Evolutionary conservation across 192 early-diverging fungal species (phyloP).

Genomic region (Kappamyces sp.): DNA sequence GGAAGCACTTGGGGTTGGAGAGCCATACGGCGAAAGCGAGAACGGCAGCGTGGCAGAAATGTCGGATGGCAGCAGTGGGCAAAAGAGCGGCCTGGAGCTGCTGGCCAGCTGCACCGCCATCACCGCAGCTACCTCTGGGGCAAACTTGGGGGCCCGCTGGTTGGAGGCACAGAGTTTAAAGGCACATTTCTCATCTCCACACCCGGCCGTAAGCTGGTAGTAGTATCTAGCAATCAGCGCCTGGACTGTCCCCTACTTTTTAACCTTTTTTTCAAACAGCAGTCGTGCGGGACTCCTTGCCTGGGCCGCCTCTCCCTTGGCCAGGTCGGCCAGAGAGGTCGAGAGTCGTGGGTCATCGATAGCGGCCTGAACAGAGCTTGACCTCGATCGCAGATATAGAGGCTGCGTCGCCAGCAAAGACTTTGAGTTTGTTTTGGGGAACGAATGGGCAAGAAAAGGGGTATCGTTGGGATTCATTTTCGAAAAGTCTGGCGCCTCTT

Average conservation of each 20-base stretch:
- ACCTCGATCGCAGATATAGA: background rate
- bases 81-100: constrained; percentile 27
- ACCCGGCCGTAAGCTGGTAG: constrained; percentile 46
- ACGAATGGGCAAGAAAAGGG: background rate
- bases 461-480: no score
- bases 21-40: constrained; percentile 11
- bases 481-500: no score
- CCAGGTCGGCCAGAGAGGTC: constrained; percentile 2
- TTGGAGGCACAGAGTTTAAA: constrained; percentile 41
- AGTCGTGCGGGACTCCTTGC: constrained; percentile 6
- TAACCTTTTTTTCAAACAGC: constrained; percentile 21
- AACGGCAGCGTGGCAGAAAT: background rate
- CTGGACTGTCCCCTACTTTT: constrained; percentile 3
- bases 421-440: background rate
- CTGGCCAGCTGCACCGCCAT: constrained; percentile 49
- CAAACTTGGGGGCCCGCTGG: constrained; percentile 24
- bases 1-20: constrained; percentile 1
- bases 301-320: background rate
- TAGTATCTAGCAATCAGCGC: constrained; percentile 33
- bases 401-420: no score
- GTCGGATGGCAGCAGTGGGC: constrained; percentile 31
- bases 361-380: constrained; percentile 7
- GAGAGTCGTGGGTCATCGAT: constrained; percentile 14
- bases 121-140: constrained; percentile 43
- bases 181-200: constrained; percentile 33